Conservation (phyloP, 2,329 filamentous ascomycete species). For the Canariomyces notabilis region DNA sequence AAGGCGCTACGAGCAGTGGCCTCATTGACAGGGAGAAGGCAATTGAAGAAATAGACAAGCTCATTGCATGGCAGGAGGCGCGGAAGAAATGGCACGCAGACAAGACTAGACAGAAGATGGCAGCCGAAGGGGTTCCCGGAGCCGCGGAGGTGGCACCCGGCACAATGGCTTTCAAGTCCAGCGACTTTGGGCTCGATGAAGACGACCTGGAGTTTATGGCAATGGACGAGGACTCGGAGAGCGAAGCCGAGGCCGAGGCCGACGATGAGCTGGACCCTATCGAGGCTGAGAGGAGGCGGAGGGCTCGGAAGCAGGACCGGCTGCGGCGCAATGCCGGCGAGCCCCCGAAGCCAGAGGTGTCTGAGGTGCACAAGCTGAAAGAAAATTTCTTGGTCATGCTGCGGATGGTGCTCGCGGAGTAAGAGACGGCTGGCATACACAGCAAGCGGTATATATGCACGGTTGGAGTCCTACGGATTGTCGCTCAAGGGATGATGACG, state of each 20-base stretch:
- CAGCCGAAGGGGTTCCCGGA: constrained; percentile 61
- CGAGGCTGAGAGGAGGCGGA: constrained; percentile 72
- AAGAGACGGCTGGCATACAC: constrained; percentile 23
- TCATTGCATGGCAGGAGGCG: constrained; percentile 92
- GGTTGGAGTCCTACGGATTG: background rate
- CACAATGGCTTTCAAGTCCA: constrained; percentile 62
- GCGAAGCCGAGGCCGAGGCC: constrained; percentile 61
- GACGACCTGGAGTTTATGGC: constrained; percentile 82
- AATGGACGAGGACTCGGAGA: constrained; percentile 64
- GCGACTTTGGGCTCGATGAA: constrained; percentile 85
- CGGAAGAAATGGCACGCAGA: constrained; percentile 97
- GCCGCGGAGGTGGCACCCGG: constrained; percentile 47
- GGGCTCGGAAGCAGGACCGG: constrained; percentile 72
- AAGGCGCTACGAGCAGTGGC: constrained; percentile 65
- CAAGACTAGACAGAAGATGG: constrained; percentile 99
- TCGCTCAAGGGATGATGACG: background rate
- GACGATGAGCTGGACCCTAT: constrained; percentile 85
- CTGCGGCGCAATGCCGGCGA: constrained; percentile 77
- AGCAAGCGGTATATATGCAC: background rate
- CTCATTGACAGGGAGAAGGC: constrained; percentile 67
- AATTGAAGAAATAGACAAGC: constrained; percentile 71
- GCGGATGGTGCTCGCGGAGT: constrained; percentile 73
- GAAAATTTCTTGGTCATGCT: constrained; percentile 80
- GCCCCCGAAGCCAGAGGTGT: constrained; percentile 73
- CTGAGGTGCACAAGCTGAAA: constrained; percentile 72